These are phyloP conservation scores for Pouteria campechiana DNA, from an alignment of 179 eudicot genomes.

Conservation along the genomic window DNA sequence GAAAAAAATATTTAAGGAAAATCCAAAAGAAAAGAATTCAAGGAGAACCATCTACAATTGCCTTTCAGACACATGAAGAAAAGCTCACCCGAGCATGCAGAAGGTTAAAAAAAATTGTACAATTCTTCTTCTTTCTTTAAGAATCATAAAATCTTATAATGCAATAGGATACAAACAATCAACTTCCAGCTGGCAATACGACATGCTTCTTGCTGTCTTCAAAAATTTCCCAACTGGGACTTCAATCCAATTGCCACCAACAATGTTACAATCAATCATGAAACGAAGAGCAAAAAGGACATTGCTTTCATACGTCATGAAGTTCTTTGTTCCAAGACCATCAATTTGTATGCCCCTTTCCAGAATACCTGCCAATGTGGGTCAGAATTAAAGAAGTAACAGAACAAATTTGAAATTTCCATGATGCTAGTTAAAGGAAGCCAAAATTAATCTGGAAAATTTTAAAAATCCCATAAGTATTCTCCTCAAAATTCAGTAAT, in stretches of 20 bases:
- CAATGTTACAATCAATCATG: slow-evolving; percentile 93
- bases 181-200: slow-evolving; percentile 87
- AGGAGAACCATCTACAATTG: neutral
- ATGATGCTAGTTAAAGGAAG: too few species aligned
- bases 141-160: too few species aligned
- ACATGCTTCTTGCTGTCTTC: slow-evolving; percentile 41
- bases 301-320: slow-evolving; percentile 92
- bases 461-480: neutral
- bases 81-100: neutral
- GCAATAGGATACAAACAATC: slow-evolving; percentile 86
- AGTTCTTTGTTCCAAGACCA: slow-evolving; percentile 82
- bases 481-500: too few species aligned
- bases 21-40: neutral
- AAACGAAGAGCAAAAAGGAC: slow-evolving; percentile 91
- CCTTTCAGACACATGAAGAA: neutral
- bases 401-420: neutral
- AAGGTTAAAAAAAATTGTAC: too few species aligned
- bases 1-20: slow-evolving; percentile 25
- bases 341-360: slow-evolving; percentile 91
- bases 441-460: too few species aligned
- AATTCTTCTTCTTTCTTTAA: too few species aligned
- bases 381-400: neutral
- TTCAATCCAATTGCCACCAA: slow-evolving; percentile 98
- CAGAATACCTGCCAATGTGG: slow-evolving; percentile 55
- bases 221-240: slow-evolving; percentile 68